Base-by-base conservation (phyloP, 2,329 filamentous ascomycete species). In the Nigrospora sphaerica region DNA sequence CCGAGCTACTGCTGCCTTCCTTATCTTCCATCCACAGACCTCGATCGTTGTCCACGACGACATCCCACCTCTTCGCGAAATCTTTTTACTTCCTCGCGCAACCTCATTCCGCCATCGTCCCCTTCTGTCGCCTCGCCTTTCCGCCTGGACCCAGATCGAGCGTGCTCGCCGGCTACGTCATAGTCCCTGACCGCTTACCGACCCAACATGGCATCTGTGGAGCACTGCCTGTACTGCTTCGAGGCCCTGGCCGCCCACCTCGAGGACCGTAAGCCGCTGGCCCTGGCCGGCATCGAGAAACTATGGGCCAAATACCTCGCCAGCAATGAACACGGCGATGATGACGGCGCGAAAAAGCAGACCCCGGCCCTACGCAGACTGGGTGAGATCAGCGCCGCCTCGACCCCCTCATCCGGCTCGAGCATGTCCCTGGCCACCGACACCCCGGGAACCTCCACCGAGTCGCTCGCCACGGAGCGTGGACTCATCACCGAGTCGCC, bases 171-270 rank as follows among this genome's bases (percentile, higher is more conserved):
- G 23, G 23, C 7, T 28, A 28, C 23, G 23, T 28, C 23, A 28
- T 28, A 28, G 5, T 10, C 7, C 23, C 23, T 28, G 23, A 28
- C 23, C 23, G 23, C 23, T 28, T 28, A 6, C 23, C 23, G 23
- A 36, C 6, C 34, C 13, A 33, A 17, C 33, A 97, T 97, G 92
- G 92, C 93, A 42, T 85, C 86, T 47, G 69, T 80, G 57, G 85
- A 84, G 49, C 92, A 97, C 68, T 96, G 91, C 67, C 82, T 92
- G 60, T 91, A 85, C 68, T 96, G 91, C 73, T 97, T 98, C 74
- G 93, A 98, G 69, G 76, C 77, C 36, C 81, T 98, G 34, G 77
- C 81, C 42, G 85, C 91, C 45, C 79, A 82, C 50, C 87, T 95
- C 55, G 79, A 88, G 55, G 71, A 77, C 52, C 83, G 85, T 51